These are phyloP conservation scores for Crucibulum laeve DNA, from an alignment of 768 basidiomycete species.

Conservation along the genomic window DNA sequence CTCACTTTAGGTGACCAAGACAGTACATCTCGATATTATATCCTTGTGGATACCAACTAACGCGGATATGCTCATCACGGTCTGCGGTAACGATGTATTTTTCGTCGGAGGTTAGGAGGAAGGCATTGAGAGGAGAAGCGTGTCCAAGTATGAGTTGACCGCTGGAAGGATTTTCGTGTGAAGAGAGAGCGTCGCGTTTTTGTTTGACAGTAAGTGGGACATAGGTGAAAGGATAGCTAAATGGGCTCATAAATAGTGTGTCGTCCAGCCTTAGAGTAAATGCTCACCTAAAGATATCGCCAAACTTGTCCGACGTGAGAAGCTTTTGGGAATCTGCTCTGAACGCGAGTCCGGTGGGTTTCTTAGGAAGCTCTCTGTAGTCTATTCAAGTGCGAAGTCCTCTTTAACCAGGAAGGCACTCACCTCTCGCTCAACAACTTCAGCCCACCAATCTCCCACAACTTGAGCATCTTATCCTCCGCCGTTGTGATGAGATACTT, in stretches of 20 bases:
- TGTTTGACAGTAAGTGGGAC: slow-evolving; percentile 22
- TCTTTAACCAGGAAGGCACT: slow-evolving; percentile 8
- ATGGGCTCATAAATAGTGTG: slow-evolving; percentile 3
- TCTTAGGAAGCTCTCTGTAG: slow-evolving; percentile 76
- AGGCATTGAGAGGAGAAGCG: slow-evolving; percentile 76
- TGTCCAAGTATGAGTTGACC: slow-evolving; percentile 82
- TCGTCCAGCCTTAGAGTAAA: background rate
- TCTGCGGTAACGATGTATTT: slow-evolving; percentile 85
- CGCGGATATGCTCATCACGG: slow-evolving; percentile 91
- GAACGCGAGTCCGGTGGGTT: slow-evolving; percentile 67
- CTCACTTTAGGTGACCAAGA: slow-evolving; percentile 79
- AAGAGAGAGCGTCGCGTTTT: slow-evolving; percentile 38
- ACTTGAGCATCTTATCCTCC: slow-evolving; percentile 79
- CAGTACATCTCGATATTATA: slow-evolving; percentile 85
- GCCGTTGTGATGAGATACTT: slow-evolving; percentile 56
- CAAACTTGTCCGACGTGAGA: slow-evolving; percentile 90
- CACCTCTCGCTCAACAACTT: slow-evolving; percentile 62
- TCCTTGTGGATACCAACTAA: slow-evolving; percentile 86
- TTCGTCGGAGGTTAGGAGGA: slow-evolving; percentile 64
- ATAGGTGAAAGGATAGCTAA: slow-evolving; percentile 59
- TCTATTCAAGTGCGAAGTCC: slow-evolving; percentile 1
- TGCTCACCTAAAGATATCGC: slow-evolving; percentile 80
- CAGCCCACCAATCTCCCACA: slow-evolving; percentile 64
- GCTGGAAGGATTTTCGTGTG: slow-evolving; percentile 67
- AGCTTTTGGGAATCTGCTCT: slow-evolving; percentile 60